Evolutionary conservation across 805 yeast species (phyloP).

Genomic region (Martiniozyma abietophila): DNA sequence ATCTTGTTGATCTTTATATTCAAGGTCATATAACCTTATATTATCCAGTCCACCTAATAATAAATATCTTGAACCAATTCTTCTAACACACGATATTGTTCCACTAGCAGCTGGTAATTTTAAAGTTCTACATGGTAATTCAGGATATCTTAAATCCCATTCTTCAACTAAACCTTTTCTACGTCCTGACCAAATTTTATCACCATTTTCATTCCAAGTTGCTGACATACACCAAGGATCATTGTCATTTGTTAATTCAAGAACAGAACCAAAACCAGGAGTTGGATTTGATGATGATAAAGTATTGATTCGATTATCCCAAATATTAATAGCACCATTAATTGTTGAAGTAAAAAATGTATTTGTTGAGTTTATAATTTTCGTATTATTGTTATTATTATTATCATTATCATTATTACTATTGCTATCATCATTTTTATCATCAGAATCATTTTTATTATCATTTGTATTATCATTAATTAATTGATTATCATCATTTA

Average conservation of each 20-base stretch:
- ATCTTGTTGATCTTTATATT: conserved; percentile 25
- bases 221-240: conserved; percentile 96
- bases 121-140: conserved; percentile 43
- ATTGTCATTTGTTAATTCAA: conserved; percentile 41
- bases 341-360: conserved; percentile 72
- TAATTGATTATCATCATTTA: no score
- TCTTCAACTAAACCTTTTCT: conserved; percentile 84
- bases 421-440: conserved; percentile 13
- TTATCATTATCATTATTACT: conserved; percentile 26
- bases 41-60: conserved; percentile 89
- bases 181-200: conserved; percentile 72
- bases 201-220: conserved; percentile 82
- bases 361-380: conserved; percentile 25
- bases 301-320: conserved; percentile 60
- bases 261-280: conserved; percentile 9
- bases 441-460: no score
- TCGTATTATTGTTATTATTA: conserved; percentile 23
- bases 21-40: conserved; percentile 74
- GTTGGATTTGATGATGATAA: background rate
- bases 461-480: background rate
- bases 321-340: conserved; percentile 71
- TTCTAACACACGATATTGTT: conserved; percentile 55
- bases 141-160: conserved; percentile 52
- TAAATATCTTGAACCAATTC: conserved; percentile 34
- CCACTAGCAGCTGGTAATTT: conserved; percentile 85